Percentiles rank a stretch among this genome's conserved stretches.
Conservation (phyloP, 768 basidiomycete genomes). For the Podaxis rugospora region DNA sequence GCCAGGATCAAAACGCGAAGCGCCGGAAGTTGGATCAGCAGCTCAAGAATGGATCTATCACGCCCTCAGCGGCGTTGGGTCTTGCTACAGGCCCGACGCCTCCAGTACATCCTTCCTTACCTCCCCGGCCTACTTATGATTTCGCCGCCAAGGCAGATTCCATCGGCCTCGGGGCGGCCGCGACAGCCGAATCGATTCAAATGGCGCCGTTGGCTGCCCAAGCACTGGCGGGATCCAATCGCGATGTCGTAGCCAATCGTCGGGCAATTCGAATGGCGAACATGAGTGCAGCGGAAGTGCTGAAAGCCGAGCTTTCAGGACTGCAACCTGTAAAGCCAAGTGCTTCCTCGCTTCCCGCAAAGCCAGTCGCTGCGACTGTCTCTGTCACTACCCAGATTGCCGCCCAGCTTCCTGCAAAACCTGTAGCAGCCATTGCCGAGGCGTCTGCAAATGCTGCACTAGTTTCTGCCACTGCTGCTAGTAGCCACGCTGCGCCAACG, state of each 20-base stretch:
- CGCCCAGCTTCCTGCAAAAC: conserved; percentile 11
- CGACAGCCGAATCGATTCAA: conserved; percentile 52
- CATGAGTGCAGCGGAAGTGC: conserved; percentile 90
- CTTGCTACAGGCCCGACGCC: conserved; percentile 24
- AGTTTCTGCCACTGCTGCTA: not conserved
- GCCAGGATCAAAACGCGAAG: conserved; percentile 89
- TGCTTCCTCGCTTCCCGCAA: conserved; percentile 34
- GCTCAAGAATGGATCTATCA: conserved; percentile 38
- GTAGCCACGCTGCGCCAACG: not conserved
- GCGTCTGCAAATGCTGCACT: not conserved
- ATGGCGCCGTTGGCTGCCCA: conserved; percentile 60
- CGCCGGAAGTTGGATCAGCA: conserved; percentile 69
- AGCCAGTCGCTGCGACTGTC: conserved; percentile 23
- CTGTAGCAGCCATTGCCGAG: not conserved
- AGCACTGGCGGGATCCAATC: conserved; percentile 82
- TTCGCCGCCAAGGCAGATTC: conserved; percentile 77
- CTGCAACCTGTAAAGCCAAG: conserved; percentile 41
- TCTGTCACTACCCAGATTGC: not conserved
- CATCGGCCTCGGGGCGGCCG: conserved; percentile 65
- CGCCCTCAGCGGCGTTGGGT: conserved; percentile 36
- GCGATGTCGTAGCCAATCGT: conserved; percentile 86
- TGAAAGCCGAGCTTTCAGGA: conserved; percentile 85
- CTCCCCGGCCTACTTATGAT: conserved; percentile 59
- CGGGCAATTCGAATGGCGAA: conserved; percentile 93
- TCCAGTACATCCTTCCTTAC: conserved; percentile 54